Conservation (phyloP, 106 monocot species). For the Dactylorhiza incarnata region DNA sequence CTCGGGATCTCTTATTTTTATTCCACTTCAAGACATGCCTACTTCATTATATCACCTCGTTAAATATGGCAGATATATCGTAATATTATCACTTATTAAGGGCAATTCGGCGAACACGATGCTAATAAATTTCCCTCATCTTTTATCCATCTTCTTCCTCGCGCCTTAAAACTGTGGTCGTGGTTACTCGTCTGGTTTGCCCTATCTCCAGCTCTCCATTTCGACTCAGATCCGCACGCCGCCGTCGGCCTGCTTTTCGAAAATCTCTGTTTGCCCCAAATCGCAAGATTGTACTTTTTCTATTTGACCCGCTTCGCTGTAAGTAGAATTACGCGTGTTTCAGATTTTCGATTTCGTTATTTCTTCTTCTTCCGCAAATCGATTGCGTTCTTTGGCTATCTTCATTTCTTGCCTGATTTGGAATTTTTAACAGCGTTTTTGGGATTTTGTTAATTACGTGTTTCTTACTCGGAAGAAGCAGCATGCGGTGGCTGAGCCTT, state of each 20-base stretch:
- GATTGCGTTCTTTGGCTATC: background rate
- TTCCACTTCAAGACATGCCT: background rate
- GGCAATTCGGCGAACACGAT: background rate
- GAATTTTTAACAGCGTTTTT: background rate
- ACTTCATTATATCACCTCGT: background rate
- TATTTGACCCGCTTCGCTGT: background rate
- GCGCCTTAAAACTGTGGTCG: background rate
- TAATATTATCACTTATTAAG: background rate
- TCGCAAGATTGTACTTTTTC: background rate
- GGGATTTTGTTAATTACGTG: no score
- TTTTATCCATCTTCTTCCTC: background rate
- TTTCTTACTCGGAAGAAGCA: background rate
- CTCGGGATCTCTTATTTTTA: no score
- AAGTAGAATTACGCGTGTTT: background rate
- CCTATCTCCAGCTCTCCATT: background rate
- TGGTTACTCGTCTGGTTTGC: background rate
- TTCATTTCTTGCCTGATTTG: background rate
- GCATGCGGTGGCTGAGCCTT: conserved; percentile 62
- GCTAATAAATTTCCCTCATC: background rate
- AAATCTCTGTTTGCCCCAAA: background rate
- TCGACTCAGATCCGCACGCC: background rate
- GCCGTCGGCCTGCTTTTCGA: background rate
- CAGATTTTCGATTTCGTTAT: background rate
- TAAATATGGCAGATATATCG: background rate
- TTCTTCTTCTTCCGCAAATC: background rate